phyloP scores from a whole-genome alignment of 2,329 filamentous ascomycete genomes.

The Colletotrichum nymphaeae region DNA sequence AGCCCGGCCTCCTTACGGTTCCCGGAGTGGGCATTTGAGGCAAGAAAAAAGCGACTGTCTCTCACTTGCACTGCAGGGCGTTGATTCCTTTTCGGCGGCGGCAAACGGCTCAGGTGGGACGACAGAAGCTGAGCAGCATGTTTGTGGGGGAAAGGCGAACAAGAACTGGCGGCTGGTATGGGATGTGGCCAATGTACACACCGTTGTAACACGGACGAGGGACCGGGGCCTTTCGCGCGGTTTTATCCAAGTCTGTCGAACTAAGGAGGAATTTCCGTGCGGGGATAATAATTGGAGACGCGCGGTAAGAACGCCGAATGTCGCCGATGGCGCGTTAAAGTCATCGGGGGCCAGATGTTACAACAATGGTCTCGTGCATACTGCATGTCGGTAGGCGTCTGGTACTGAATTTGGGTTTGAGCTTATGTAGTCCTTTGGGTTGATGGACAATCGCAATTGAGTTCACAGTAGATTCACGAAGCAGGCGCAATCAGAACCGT shows the following conservation, averaged over 20 bases:
- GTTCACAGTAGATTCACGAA: too few relatives aligned
- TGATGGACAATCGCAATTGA: too few relatives aligned
- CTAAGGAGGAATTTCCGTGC: not conserved
- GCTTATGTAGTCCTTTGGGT: too few relatives aligned
- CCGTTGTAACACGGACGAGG: not conserved
- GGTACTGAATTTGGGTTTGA: too few relatives aligned
- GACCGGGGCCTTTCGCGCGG: not conserved
- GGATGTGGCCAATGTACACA: not conserved
- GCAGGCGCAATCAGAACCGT: too few relatives aligned
- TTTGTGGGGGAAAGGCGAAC: not conserved
- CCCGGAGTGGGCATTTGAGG: slow-evolving; percentile 7
- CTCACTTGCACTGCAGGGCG: not conserved
- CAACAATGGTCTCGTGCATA: too few relatives aligned
- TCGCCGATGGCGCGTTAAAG: not conserved
- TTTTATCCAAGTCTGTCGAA: slow-evolving; percentile 8
- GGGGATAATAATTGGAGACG: slow-evolving; percentile 2
- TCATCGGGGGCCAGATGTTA: too few relatives aligned
- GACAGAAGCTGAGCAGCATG: not conserved
- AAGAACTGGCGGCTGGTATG: too few relatives aligned
- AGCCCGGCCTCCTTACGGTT: slow-evolving; percentile 11
- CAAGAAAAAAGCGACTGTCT: not conserved
- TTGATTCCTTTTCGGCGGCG: too few relatives aligned
- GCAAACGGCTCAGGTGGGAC: not conserved
- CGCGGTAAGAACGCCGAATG: not conserved
- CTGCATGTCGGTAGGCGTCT: too few relatives aligned